Evolutionary conservation across 352 stramenopile genomes (phyloP), one percentile per base, ranked within the genome.

Genomic region (Phytophthora sp.): DNA sequence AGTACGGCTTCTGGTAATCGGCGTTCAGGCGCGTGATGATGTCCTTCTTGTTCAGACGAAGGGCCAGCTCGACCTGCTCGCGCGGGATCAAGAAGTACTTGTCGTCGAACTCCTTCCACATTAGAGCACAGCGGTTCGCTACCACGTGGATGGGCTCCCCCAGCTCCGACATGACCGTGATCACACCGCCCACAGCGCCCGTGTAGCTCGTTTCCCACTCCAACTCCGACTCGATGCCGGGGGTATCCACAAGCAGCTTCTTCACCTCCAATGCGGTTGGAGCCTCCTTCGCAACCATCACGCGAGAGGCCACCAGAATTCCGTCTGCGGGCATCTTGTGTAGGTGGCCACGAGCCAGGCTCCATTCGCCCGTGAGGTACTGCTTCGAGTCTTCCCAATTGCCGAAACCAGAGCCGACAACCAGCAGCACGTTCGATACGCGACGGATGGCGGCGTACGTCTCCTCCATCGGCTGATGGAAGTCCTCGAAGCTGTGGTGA

Each of bases 1-100:
- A 97, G 75, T 95, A 96, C 29, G 83, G 84, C 72, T 97, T 97
- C 70, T 97, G 89, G 69, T 92, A 97, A 55, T 97, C 86, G 4
- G 83, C 69, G 51, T 97, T 96, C 30, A 97, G 61, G 16, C 77
- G 75, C n/a, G 68, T 67, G 35, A 95, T 92, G 53, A 96, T 95
- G 38, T 77, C 44, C 18, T 89, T 73, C 76, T 91, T 93, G 73
- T 93, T 84, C 4, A 85, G 47, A 11, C 82, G 72, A 20, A 97
- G 76, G 2, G 85, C 80, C 3, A 83, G 57, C 47, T 81, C 83
- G 23, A 93, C 66, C 51, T 96, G 80, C 7, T 91, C 88, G 31
- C 80, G 81, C 18, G 85, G 75, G 42, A 90, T 83, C 3, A 73
- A 82, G 42, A 95, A 97, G 69, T 94, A 97, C 69, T 91, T 93